Evolutionary conservation across 495 filamentous ascomycete species (phyloP).

Genomic region (Podospora tetraspora): DNA sequence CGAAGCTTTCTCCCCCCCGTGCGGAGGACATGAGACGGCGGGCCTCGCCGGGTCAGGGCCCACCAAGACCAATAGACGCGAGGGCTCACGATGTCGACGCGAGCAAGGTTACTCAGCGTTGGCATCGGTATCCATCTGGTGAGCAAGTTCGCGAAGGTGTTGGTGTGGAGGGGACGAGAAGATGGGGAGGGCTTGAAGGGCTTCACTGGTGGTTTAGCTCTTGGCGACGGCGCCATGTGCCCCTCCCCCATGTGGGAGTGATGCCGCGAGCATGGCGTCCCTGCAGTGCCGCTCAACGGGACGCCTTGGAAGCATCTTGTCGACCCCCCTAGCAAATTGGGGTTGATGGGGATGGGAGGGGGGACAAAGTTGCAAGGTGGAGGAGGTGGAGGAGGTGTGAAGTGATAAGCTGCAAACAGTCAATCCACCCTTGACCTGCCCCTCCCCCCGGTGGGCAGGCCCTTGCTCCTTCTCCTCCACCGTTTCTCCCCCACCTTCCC

Average conservation of each 20-base stretch:
- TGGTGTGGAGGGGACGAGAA: neutral
- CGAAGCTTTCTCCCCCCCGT: neutral
- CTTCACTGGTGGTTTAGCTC: neutral
- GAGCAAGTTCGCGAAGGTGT: neutral
- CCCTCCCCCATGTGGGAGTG: neutral
- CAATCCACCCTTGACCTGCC: neutral
- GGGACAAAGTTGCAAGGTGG: neutral
- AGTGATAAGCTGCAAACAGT: neutral
- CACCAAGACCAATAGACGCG: neutral
- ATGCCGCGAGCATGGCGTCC: neutral
- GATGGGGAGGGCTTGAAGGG: too few species aligned
- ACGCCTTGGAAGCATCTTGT: neutral
- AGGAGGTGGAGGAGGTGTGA: neutral
- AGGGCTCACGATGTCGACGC: neutral
- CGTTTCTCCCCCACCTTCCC: neutral
- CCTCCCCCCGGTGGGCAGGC: too few species aligned
- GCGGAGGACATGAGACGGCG: neutral
- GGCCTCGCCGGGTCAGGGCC: neutral
- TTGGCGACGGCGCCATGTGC: neutral
- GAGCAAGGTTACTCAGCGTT: conserved; percentile 9
- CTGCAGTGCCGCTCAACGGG: neutral
- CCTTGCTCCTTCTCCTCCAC: neutral
- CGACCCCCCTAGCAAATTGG: neutral
- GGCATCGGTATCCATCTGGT: neutral
- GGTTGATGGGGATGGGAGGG: neutral